These are phyloP conservation scores for Russula abietina DNA, from an alignment of 768 basidiomycete species.

Conservation along the genomic window DNA sequence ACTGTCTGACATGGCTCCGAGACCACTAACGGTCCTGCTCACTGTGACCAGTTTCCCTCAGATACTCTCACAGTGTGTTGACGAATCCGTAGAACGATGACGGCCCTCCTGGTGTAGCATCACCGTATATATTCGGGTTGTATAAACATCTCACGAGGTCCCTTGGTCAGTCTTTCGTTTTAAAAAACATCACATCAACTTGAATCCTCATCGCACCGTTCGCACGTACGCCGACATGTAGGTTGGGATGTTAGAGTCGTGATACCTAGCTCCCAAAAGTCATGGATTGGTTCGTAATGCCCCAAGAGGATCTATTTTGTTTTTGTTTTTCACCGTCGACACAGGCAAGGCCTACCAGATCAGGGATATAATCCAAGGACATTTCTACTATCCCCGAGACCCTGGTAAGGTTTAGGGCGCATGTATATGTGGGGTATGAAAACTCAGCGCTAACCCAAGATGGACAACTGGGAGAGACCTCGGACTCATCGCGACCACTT, in stretches of 20 bases:
- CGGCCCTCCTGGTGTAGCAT: slow-evolving; percentile 67
- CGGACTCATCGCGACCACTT: slow-evolving; percentile 54
- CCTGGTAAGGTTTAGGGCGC: slow-evolving; percentile 36
- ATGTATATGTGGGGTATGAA: background rate
- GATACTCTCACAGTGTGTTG: slow-evolving; percentile 5
- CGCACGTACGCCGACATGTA: slow-evolving; percentile 27
- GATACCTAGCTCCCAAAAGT: slow-evolving; percentile 74
- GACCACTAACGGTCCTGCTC: slow-evolving; percentile 36
- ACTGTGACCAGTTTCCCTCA: slow-evolving; percentile 32
- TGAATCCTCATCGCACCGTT: slow-evolving; percentile 8
- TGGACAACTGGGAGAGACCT: slow-evolving; percentile 58
- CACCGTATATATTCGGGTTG: slow-evolving; percentile 70
- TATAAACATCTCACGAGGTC: slow-evolving; percentile 53
- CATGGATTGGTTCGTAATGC: slow-evolving; percentile 67
- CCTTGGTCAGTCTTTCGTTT: slow-evolving; percentile 43
- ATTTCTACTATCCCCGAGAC: slow-evolving; percentile 68
- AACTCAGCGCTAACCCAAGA: slow-evolving; percentile 34
- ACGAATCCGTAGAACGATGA: slow-evolving; percentile 64
- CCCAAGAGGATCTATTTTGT: background rate
- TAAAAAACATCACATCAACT: background rate
- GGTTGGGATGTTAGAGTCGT: slow-evolving; percentile 81
- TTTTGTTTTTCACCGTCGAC: background rate
- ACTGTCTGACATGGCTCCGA: slow-evolving; percentile 24
- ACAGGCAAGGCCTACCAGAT: slow-evolving; percentile 78
- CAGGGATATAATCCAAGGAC: slow-evolving; percentile 60